A percentile compares a stretch with the other conserved stretches of the same genome.
Conservation (phyloP, 148 eudicot species). For the Chenopodium formosanum region DNA sequence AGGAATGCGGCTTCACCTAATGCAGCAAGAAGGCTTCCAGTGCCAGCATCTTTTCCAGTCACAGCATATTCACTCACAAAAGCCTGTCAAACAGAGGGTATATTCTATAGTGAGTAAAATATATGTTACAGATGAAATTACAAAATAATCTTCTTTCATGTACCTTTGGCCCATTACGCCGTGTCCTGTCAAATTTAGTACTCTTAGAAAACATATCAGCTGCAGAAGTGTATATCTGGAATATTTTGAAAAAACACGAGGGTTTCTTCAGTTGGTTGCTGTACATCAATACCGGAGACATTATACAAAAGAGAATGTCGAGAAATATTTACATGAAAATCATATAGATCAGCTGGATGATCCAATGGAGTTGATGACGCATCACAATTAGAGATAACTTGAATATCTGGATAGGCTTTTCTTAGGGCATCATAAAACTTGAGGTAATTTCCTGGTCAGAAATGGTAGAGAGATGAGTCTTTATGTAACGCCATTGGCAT, state of each 20-base stretch:
- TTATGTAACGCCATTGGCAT: neutral
- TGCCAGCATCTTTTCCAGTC: conserved; percentile 64
- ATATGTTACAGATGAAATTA: neutral
- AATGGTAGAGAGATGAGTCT: conserved; percentile 18
- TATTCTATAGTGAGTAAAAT: conserved; percentile 9
- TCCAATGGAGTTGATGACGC: conserved; percentile 55
- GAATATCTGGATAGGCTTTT: conserved; percentile 76
- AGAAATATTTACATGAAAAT: conserved; percentile 68
- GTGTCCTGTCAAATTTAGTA: conserved; percentile 54
- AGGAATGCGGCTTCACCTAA: conserved; percentile 93
- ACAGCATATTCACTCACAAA: conserved; percentile 99
- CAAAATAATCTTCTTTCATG: neutral
- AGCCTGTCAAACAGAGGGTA: conserved; percentile 48
- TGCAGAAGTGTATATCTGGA: conserved; percentile 60
- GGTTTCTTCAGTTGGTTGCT: neutral
- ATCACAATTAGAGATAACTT: conserved; percentile 78
- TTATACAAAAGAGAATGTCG: neutral
- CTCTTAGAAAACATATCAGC: conserved; percentile 49
- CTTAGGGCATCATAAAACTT: conserved; percentile 67
- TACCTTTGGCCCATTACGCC: conserved; percentile 79
- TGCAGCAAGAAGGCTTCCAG: conserved; percentile 80
- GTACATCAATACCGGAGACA: neutral
- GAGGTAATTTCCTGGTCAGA: conserved; percentile 67
- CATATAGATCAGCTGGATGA: conserved; percentile 91
- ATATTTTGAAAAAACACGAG: conserved; percentile 10